Evolutionary conservation across 495 filamentous ascomycete genomes (phyloP).

Genomic region (Elaphomyces granulatus): DNA sequence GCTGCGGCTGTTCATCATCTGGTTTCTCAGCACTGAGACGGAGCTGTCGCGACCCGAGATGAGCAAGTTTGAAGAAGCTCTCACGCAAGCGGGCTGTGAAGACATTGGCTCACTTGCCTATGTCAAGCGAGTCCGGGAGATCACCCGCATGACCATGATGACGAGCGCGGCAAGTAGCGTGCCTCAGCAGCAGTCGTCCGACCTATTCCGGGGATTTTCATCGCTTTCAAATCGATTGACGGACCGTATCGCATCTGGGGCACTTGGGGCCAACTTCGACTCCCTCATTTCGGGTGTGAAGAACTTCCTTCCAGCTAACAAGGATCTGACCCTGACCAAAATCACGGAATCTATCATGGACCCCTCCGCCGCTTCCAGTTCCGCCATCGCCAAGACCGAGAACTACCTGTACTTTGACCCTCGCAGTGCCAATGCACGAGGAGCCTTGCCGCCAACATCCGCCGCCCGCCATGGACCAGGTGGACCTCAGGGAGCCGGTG

Average conservation of each 20-base stretch:
- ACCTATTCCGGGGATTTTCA: constrained; percentile 78
- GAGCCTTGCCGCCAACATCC: constrained; percentile 68
- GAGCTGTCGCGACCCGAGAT: constrained; percentile 72
- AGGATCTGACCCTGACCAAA: constrained; percentile 91
- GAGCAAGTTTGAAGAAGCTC: constrained; percentile 73
- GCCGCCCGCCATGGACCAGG: constrained; percentile 38
- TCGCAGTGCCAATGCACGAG: constrained; percentile 77
- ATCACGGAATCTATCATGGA: constrained; percentile 99
- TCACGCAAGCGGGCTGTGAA: constrained; percentile 58
- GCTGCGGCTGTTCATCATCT: constrained; percentile 87
- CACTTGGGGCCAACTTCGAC: constrained; percentile 82
- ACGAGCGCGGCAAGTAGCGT: constrained; percentile 59
- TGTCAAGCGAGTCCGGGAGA: constrained; percentile 79
- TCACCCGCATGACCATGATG: constrained; percentile 98
- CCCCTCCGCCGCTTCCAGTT: constrained; percentile 71
- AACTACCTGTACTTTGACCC: constrained; percentile 99
- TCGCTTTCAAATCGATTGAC: constrained; percentile 82
- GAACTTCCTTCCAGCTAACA: constrained; percentile 91
- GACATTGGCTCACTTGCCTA: constrained; percentile 64
- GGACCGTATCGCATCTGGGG: constrained; percentile 83
- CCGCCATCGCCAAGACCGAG: constrained; percentile 92
- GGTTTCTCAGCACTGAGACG: constrained; percentile 91
- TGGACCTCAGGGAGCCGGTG: constrained; percentile 28
- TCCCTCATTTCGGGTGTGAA: constrained; percentile 95
- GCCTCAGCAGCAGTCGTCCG: constrained; percentile 48